A percentile compares a stretch with the other conserved stretches of the same genome.
phyloP scores from a whole-genome alignment of 345 rosid species.

The Eucalyptus cloeziana region DNA sequence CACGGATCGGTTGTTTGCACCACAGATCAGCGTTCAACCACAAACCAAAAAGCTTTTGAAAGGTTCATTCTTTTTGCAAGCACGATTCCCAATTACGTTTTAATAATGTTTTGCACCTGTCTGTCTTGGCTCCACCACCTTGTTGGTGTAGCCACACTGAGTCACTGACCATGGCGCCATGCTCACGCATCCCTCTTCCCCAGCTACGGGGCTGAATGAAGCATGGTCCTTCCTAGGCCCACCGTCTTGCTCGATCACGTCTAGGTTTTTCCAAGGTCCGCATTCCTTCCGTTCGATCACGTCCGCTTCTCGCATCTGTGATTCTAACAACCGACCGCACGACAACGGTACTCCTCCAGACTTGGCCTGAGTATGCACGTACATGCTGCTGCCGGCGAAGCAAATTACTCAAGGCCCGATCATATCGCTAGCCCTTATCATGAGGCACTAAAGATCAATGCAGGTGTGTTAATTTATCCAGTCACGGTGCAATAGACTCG shows the following conservation, averaged over 20 bases:
- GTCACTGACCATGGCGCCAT: not conserved
- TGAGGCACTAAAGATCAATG: not conserved
- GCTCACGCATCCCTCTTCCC: not conserved
- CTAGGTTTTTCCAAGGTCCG: not conserved
- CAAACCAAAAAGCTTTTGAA: not conserved
- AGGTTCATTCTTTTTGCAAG: not conserved
- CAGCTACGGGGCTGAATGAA: not conserved
- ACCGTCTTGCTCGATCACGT: not conserved
- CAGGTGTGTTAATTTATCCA: not conserved
- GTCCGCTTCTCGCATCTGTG: not conserved
- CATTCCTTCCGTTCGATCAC: not conserved
- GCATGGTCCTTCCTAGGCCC: not conserved
- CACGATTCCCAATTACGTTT: not conserved
- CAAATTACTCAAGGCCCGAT: not conserved
- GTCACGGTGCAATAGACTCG: not conserved
- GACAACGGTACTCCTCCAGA: not conserved
- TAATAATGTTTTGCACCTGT: not conserved
- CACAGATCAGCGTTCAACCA: not conserved
- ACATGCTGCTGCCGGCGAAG: not conserved
- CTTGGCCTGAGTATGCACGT: not conserved
- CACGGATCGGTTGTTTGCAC: not conserved
- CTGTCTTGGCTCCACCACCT: not conserved
- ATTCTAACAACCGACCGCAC: not conserved
- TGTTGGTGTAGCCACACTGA: not conserved
- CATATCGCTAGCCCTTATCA: not conserved